Evolutionary conservation across 1,284 basidiomycete genomes (phyloP).

Genomic region (Stereum hirsutum): DNA sequence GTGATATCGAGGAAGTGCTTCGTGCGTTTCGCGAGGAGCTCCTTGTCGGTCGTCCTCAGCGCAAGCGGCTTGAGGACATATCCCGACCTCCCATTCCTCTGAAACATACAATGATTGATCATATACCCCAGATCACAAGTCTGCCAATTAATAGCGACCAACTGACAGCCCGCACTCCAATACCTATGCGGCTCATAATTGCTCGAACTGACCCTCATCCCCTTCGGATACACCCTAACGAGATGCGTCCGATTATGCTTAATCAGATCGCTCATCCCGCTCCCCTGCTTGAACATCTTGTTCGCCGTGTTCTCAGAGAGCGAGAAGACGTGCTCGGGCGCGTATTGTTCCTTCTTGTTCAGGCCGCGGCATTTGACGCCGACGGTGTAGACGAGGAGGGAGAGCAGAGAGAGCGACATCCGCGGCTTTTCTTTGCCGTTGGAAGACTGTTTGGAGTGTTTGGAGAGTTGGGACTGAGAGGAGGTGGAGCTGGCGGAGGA

Average conservation of each 20-base stretch:
- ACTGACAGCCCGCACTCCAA: conserved; percentile 87
- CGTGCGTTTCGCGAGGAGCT: conserved; percentile 43
- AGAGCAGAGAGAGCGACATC: conserved; percentile 70
- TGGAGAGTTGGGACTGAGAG: background rate
- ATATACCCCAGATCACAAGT: conserved; percentile 85
- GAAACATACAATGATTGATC: conserved; percentile 94
- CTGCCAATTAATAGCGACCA: conserved; percentile 99
- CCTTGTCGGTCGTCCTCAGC: conserved; percentile 60
- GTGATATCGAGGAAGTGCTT: conserved; percentile 60
- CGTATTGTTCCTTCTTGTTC: conserved; percentile 85
- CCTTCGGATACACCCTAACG: conserved; percentile 87
- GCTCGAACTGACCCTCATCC: conserved; percentile 70
- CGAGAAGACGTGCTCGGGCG: conserved; percentile 86
- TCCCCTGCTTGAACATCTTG: conserved; percentile 47
- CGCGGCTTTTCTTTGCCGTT: conserved; percentile 32
- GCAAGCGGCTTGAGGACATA: conserved; percentile 88
- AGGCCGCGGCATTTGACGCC: conserved; percentile 94
- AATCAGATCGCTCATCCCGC: conserved; percentile 59
- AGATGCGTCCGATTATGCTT: conserved; percentile 86
- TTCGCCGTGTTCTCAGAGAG: conserved; percentile 84
- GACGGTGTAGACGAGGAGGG: conserved; percentile 88
- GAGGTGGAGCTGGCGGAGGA: background rate
- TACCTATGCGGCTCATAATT: conserved; percentile 89
- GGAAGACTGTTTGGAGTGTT: background rate
- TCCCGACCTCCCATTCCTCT: conserved; percentile 76